Evolutionary conservation across 192 early-diverging fungal genomes (phyloP), one percentile per base, ranked within the genome.

Genomic region (Entomortierella parvispora): DNA sequence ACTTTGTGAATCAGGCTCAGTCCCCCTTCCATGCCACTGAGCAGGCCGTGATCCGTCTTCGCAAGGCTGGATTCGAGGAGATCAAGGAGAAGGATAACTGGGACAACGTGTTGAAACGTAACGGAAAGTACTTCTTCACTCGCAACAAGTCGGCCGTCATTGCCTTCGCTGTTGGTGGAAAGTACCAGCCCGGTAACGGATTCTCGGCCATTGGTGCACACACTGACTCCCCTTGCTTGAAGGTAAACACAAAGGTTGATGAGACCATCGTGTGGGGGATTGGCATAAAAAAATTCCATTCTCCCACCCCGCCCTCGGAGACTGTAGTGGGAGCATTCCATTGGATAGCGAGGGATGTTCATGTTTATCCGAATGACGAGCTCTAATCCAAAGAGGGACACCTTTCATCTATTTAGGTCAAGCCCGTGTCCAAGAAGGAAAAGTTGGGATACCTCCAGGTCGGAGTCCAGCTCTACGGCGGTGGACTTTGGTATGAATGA

Each of bases 1-100:
- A 90, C 47, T 99, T 97, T 85, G 93, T 99, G 53, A 94, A 97
- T 79, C 90, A 90, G 51, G 86, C 92, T 1, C 96, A 96, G 25
- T 97, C 95, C 32, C 98, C 98, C 26, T 99, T 97, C 86, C 98
- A 99, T 80, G 96, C 92, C 44, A 93, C 96, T 28, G 92, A 94
- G 54, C 90, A 95, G 51, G 88, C 92, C 40, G 82, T 86, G 52
- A 71, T 80, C 57, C 87, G 88, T 48, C 90, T 99, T 25, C 65
- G 83, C 34, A 84, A 87, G 47, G 91, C 91, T 32, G 92, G 95
- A 0, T 99, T 94, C 81, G 74, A 85, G 46, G 93, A 95, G 85
- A 88, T 99, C 69, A 90, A 90, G 68, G 98, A 99, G 74, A 90
- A 90, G 69, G 91, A 94, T 63, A 88, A 79, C 80, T 98, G 96